Percentiles rank a stretch among this genome's conserved stretches.
Evolutionary conservation across 352 stramenopile species (phyloP).

Genomic region (Phytopythium vexans): DNA sequence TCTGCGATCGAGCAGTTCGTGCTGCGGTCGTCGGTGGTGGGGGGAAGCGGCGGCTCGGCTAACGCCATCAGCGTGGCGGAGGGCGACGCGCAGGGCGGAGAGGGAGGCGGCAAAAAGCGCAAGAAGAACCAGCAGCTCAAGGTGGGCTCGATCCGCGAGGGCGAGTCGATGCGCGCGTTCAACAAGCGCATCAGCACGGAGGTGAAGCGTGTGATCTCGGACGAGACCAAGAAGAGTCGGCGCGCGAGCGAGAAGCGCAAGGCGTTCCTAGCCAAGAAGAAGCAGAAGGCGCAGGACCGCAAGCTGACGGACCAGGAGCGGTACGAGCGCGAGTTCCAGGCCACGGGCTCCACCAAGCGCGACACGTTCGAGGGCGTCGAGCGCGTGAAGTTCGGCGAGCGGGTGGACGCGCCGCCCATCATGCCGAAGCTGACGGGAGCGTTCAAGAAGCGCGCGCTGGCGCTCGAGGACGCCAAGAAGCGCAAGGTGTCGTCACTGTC

Average conservation of each 20-base stretch:
- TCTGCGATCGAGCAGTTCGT: constrained; percentile 65
- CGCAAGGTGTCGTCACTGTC: constrained; percentile 23
- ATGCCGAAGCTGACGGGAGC: constrained; percentile 80
- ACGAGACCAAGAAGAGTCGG: constrained; percentile 73
- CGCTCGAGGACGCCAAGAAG: constrained; percentile 37
- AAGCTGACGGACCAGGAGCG: constrained; percentile 83
- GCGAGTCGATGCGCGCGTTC: constrained; percentile 80
- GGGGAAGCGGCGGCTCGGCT: neutral
- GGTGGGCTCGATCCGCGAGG: constrained; percentile 52
- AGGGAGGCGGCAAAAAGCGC: constrained; percentile 25
- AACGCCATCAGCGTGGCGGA: constrained; percentile 8
- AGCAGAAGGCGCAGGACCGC: constrained; percentile 60
- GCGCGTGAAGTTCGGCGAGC: constrained; percentile 68
- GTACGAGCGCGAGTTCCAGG: constrained; percentile 76
- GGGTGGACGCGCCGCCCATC: constrained; percentile 77
- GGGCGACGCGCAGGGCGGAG: neutral
- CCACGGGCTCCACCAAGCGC: constrained; percentile 58
- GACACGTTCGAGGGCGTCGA: constrained; percentile 69
- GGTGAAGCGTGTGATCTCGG: constrained; percentile 82
- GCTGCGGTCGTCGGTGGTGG: constrained; percentile 42
- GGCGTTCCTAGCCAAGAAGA: constrained; percentile 71
- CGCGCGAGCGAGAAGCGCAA: constrained; percentile 79
- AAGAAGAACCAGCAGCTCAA: constrained; percentile 44
- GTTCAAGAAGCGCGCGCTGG: constrained; percentile 74
- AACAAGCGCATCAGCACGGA: constrained; percentile 83